These are phyloP conservation scores for Cytospora schulzeri DNA, from an alignment of 2,329 filamentous ascomycete species.

Conservation along the genomic window DNA sequence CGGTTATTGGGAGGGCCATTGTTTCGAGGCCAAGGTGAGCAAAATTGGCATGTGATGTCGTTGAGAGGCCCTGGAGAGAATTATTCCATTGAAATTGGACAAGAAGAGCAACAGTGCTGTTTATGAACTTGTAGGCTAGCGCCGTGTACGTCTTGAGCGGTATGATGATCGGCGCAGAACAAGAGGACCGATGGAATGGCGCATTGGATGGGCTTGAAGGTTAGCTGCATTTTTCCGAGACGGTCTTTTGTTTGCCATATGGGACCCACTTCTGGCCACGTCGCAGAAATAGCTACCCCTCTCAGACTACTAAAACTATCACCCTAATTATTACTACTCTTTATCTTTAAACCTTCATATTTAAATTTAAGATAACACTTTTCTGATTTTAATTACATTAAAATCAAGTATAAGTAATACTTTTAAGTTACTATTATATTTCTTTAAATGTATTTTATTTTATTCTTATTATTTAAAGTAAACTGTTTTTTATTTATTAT, in stretches of 20 bases:
- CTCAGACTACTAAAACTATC: too few species aligned
- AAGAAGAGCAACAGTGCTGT: background rate
- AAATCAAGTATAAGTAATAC: too few species aligned
- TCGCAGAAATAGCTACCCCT: too few species aligned
- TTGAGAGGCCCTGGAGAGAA: background rate
- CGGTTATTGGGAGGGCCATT: slow-evolving; percentile 25
- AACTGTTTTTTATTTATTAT: too few species aligned
- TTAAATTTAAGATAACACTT: too few species aligned
- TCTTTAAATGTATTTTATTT: too few species aligned
- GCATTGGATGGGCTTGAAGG: background rate
- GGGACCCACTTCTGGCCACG: too few species aligned
- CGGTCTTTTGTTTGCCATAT: background rate
- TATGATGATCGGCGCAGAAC: background rate
- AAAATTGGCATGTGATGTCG: slow-evolving; percentile 19
- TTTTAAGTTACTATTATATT: too few species aligned
- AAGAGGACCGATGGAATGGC: background rate
- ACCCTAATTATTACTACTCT: too few species aligned
- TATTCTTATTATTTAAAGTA: too few species aligned
- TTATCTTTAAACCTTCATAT: too few species aligned
- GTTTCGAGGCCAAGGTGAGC: slow-evolving; percentile 1
- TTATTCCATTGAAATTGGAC: background rate
- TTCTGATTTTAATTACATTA: too few species aligned
- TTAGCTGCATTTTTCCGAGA: background rate
- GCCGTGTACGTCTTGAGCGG: background rate
- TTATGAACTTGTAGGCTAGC: background rate